Evolutionary conservation across 192 early-diverging fungal genomes (phyloP), one percentile per base, ranked within the genome.

Genomic region (Diversispora eburnea): DNA sequence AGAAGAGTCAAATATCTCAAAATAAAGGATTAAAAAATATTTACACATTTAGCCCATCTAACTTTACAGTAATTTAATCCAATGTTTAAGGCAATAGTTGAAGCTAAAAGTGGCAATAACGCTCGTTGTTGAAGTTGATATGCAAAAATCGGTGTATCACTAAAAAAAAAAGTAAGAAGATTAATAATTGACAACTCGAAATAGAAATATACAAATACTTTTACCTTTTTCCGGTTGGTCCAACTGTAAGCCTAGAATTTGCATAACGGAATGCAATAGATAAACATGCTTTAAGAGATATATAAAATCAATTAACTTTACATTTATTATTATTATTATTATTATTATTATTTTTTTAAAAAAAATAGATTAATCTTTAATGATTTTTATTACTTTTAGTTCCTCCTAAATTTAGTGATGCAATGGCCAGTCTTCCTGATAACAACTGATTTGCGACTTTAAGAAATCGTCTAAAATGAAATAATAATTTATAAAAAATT

Each of bases 81-180:
- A 82, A 92, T 87, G 77, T 91, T 91, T 64, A 91, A 77, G 46
- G 80, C 88, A 48, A 90, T 81, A 17, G 89, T 89, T 49, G 83
- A 77, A 8, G 85, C 84, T 49, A 92, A 76, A 12, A 92, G 75
- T 17, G 91, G 91, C 41, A 92, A 66, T 54, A 92, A 75, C 6
- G 91, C 91, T 25, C 85, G 82, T 74, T 92, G 91, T 77, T 92
- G 91, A 51, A 92, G 79, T 78, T 92, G 91, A 83, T 91, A 92
- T 19, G 77, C 81, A 54, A 91, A 81, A 73, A 92, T 92, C 3
- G 91, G 86, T 10, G 90, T 90, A 70, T 92, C 90, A 58, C 83
- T 82, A 59, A 19, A 12, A 55, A 68, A 25, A 13, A 55, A 20
- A 57, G 6, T 6, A 33, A 33, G 25, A 33, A 33, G 2, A 33